Base-by-base conservation (phyloP, 176 grass and related monocot species). In the Hordeum marinum region DNA sequence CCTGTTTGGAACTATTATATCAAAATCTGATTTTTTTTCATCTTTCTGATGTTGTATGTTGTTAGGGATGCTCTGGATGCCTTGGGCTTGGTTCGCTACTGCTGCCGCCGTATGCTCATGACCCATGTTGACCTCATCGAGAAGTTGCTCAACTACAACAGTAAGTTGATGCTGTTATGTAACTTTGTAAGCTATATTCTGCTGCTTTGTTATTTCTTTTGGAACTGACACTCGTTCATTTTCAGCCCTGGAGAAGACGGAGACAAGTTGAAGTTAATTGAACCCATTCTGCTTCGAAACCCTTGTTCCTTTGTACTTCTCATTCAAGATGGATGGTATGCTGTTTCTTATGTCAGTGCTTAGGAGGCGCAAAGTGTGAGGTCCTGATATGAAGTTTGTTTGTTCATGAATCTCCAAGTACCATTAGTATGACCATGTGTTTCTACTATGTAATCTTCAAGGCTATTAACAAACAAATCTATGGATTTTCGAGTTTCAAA, bases 111-210 rank as follows among this genome's bases (percentile, higher is more conserved):
- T 65, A 98, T 98, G 95, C 92, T 98, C 25, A 98, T 98, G 95
- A 98, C 95, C 59, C 95, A 98, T 95, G 95, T 98, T 77, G 95
- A 98, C 67, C 95, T 95, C 72, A 98, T 95, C 0, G 93, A 98
- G 67, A 98, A 98, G 83, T 82, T 98, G 78, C 93, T 98, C 29
- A 98, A 95, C 83, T 98, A 98, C 87, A 98, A 95, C 77, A 93
- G 95, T 98, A 93, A 91, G 89, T 76, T 70, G 26, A 55, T 43
- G 36, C 8, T 85, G 17, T 26, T 75, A 39, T 80, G 27, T 36
- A 43, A 46, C 42, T 72, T 80, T 80, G 27, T 36, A 31, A 63
- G 54, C 60, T 85, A 45, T 2, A 23, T 9, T 68, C 68, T 82
- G 52, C 71, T 41, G 43, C 74, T 26, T 71, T 55, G 14, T 8